Evolutionary conservation across 2,329 filamentous ascomycete genomes (phyloP), one percentile per base, ranked within the genome.

Genomic region (Exophiala aquamarina): DNA sequence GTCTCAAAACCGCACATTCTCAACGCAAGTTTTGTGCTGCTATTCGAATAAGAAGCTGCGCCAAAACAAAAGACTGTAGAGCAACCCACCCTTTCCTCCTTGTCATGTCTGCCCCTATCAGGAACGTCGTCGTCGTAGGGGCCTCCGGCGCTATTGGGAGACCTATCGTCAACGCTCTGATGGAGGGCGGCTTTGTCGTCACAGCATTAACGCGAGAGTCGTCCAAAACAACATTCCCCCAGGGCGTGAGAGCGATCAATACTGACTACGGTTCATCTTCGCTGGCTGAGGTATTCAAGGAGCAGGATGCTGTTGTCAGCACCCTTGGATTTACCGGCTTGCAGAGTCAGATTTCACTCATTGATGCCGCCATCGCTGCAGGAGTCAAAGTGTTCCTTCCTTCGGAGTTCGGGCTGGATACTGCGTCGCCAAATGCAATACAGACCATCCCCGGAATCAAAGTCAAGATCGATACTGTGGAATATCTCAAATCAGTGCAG

Each of bases 401-500:
- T 3, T 63, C 62, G 0, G 66, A 69, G 37, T 67, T 61, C 32
- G 63, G 63, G 2, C 50, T 51, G 4, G 60, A 61, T 28, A 63
- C 55, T 18, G 52, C 56, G 19, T 55, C 60, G n/a, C 49, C 55
- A 11, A 50, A 45, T n/a, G 58, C 62, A 0, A 32, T 61, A 2
- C 40, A 58, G 13, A 23, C 64, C 1, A 34, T 63, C 20, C 59
- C 59, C 1, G 31, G 64, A 0, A 61, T 66, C 29, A 28, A 19
- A 3, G 43, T 55, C n/a, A 66, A 66, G 51, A 51, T 47, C 15
- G 57, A 56, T 4, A 38, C 61, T 3, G 52, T 80, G 7, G 72
- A 81, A 26, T 80, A 83, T 50, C 66, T 84, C 14, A 70, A 74
- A 52, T 64, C 63, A 17, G 73, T 74, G 51, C 66, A 75, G 50